Evolutionary conservation across 805 yeast species (phyloP), one percentile per base, ranked within the genome.

Genomic region (Wickerhamiella sorbophila): DNA sequence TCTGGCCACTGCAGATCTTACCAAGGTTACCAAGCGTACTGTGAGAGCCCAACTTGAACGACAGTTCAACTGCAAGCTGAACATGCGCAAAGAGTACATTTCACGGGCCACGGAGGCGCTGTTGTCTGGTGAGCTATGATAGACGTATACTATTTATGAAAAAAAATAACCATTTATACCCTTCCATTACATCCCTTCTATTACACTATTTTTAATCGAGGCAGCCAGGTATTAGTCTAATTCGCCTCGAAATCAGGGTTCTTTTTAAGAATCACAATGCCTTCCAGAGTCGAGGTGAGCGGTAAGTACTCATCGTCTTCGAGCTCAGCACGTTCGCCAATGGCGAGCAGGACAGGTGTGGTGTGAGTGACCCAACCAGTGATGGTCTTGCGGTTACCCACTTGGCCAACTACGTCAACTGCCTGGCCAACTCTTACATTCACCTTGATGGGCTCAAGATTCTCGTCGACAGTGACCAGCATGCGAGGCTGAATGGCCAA

Each of bases 331-430:
- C 96, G 72, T 62, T 91, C 99, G 35, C 97, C 97, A 52, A 78
- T 77, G 33, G 91, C 87, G 43, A 91, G 69, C 52, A 91, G 67
- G 17, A 91, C 99, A 0, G 99, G 99, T 0, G 99, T 91, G 4
- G 91, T 82, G 57, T 91, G 98, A 1, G 99, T 91, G 17, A 91
- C 97, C 98, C 98, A 91, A 31, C 99, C 99, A 3, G 99, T 91
- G 38, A 91, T 91, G 10, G 96, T 87, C 69, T 91, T 91, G 38
- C 98, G 99, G 53, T 84, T 85, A 66, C 99, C 99, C 0, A 97
- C 99, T 62, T 88, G 97, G 27, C 98, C 99, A 48, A 91, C 97
- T 32, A 87, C 85, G 59, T 91, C 98, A 22, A 91, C 97, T 5
- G 98, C 97, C 65, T 88, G 96, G 48, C 99, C 99, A 24, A 91